Evolutionary conservation across 306 rosid genomes (phyloP).

Genomic region (Rosa multiflora): DNA sequence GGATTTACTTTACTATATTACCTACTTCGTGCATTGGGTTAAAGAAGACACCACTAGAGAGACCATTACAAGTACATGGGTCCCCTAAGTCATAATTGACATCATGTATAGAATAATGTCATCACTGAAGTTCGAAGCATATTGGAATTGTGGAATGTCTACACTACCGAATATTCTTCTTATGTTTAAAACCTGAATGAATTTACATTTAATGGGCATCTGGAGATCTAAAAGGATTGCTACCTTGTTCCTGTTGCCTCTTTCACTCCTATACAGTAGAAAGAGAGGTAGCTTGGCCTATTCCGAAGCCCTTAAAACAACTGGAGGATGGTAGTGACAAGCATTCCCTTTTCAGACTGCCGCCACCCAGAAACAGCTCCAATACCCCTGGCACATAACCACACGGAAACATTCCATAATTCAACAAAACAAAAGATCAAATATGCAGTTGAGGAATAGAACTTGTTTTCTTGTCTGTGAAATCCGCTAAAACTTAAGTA

Average conservation of each 20-base stretch:
- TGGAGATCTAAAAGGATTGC: constrained; percentile 27
- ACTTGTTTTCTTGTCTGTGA: background rate
- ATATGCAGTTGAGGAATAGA: background rate
- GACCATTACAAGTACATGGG: background rate
- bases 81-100: background rate
- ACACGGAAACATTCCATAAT: background rate
- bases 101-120: background rate
- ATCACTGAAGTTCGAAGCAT: constrained; percentile 3
- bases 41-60: background rate
- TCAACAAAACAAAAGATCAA: background rate
- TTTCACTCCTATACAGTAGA: constrained; percentile 32
- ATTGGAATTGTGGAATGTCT: constrained; percentile 6
- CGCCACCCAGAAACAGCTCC: constrained; percentile 20
- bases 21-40: background rate
- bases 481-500: background rate
- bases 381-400: constrained; percentile 22
- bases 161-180: constrained; percentile 12
- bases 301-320: constrained; percentile 25
- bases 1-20: background rate
- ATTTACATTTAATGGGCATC: constrained; percentile 43
- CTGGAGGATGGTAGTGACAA: constrained; percentile 1
- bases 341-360: constrained; percentile 22
- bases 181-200: constrained; percentile 38
- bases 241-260: constrained; percentile 29
- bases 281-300: constrained; percentile 10